phyloP scores from a whole-genome alignment of 345 rosid species.

The Salix suchowensis region DNA sequence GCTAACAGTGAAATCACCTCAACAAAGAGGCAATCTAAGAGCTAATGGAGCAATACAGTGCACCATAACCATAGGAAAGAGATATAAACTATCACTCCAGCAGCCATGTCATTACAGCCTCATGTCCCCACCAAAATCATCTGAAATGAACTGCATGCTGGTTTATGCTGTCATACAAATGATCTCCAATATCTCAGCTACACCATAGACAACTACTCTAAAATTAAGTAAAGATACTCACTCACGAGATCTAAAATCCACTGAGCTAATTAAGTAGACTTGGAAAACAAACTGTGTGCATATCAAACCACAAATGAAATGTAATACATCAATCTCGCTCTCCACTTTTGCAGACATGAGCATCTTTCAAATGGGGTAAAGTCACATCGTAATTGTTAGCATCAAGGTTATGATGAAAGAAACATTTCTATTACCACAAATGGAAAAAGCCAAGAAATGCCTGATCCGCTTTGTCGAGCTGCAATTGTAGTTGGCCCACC shows the following conservation, averaged over 20 bases:
- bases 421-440: conserved; percentile 68
- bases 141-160: not conserved
- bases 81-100: not conserved
- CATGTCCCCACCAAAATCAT: not conserved
- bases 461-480: conserved; percentile 95
- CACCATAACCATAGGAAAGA: not conserved
- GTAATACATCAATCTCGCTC: not conserved
- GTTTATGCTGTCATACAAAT: not conserved
- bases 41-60: not conserved
- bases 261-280: not conserved
- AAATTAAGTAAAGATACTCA: not conserved
- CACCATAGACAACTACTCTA: not conserved
- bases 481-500: conserved; percentile 96
- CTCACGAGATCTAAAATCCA: not conserved
- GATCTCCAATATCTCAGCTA: not conserved
- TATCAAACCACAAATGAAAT: not conserved
- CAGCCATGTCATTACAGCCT: not conserved
- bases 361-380: not conserved
- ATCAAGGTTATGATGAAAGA: conserved; percentile 1
- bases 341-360: not conserved
- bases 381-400: not conserved
- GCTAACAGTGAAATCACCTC: not conserved
- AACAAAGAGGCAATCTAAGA: not conserved
- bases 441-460: conserved; percentile 93
- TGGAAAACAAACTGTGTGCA: not conserved